Evolutionary conservation across 108 stramenopile species (phyloP).

Genomic region (Cyclotella distinguenda): DNA sequence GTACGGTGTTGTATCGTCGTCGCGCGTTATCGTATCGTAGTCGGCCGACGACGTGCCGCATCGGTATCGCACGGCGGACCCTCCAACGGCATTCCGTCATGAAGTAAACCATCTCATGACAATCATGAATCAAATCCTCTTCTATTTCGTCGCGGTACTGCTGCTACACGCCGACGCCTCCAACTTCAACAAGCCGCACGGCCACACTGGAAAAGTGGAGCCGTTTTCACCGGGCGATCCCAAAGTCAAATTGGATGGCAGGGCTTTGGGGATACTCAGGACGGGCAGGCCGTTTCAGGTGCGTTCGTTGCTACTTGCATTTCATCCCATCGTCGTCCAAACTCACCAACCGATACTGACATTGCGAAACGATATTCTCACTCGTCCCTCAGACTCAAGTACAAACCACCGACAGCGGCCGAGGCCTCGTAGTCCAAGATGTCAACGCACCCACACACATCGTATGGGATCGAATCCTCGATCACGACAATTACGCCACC

Average conservation of each 20-base stretch:
- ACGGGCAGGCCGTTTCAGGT: slow-evolving; percentile 59
- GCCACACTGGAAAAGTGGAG: slow-evolving; percentile 51
- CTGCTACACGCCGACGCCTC: slow-evolving; percentile 26
- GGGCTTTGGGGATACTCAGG: slow-evolving; percentile 46
- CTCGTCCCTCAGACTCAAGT: slow-evolving; percentile 46
- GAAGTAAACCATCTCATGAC: too few relatives aligned
- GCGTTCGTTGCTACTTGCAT: background rate
- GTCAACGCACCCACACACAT: slow-evolving; percentile 53
- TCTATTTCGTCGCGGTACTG: slow-evolving; percentile 1
- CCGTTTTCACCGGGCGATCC: slow-evolving; percentile 61
- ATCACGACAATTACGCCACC: slow-evolving; percentile 54
- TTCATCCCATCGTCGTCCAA: background rate
- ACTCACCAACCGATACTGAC: background rate
- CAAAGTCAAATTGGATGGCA: slow-evolving; percentile 51
- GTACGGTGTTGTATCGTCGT: too few relatives aligned
- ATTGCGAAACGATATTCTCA: background rate
- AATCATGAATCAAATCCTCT: background rate
- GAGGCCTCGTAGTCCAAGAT: slow-evolving; percentile 65
- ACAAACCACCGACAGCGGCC: slow-evolving; percentile 44
- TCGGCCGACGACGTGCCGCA: too few relatives aligned
- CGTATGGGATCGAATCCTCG: slow-evolving; percentile 59
- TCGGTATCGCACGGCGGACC: too few relatives aligned
- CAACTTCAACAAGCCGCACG: slow-evolving; percentile 53
- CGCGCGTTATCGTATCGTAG: too few relatives aligned
- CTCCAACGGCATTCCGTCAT: too few relatives aligned